Conservation (phyloP, 2,329 filamentous ascomycete genomes). For the Phialophora macrospora region DNA sequence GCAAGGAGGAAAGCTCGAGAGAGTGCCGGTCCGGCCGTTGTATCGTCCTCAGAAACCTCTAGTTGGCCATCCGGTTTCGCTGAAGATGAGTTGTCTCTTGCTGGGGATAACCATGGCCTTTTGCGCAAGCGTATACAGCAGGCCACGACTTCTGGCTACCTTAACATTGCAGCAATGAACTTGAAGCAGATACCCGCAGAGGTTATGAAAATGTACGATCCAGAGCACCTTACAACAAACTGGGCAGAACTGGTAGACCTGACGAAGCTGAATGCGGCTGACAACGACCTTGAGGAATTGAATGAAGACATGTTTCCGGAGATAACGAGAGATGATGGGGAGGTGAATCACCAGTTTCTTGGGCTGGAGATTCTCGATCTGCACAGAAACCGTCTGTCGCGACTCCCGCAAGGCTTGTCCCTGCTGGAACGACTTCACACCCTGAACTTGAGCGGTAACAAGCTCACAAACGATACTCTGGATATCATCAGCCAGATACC, state of each 20-base stretch:
- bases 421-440: slow-evolving; percentile 74
- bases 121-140: slow-evolving; percentile 72
- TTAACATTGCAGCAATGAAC: slow-evolving; percentile 87
- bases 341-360: slow-evolving; percentile 76
- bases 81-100: slow-evolving; percentile 61
- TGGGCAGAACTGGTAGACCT: slow-evolving; percentile 95
- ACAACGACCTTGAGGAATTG: slow-evolving; percentile 81
- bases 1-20: slow-evolving; percentile 41
- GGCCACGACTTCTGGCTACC: slow-evolving; percentile 76
- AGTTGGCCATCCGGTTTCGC: slow-evolving; percentile 1
- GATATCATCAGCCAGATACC: slow-evolving; percentile 74
- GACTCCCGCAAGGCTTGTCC: slow-evolving; percentile 75
- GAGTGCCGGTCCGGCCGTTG: neutral
- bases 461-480: slow-evolving; percentile 72
- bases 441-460: slow-evolving; percentile 85
- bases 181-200: slow-evolving; percentile 79
- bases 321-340: slow-evolving; percentile 66
- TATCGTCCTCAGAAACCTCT: neutral
- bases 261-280: slow-evolving; percentile 80
- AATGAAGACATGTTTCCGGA: slow-evolving; percentile 81
- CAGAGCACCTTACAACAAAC: slow-evolving; percentile 65
- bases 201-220: slow-evolving; percentile 87
- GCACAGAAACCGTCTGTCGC: slow-evolving; percentile 78
- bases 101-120: slow-evolving; percentile 66
- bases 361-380: slow-evolving; percentile 81